Conservation (phyloP, 768 basidiomycete genomes). For the Lyophyllum atratum region DNA sequence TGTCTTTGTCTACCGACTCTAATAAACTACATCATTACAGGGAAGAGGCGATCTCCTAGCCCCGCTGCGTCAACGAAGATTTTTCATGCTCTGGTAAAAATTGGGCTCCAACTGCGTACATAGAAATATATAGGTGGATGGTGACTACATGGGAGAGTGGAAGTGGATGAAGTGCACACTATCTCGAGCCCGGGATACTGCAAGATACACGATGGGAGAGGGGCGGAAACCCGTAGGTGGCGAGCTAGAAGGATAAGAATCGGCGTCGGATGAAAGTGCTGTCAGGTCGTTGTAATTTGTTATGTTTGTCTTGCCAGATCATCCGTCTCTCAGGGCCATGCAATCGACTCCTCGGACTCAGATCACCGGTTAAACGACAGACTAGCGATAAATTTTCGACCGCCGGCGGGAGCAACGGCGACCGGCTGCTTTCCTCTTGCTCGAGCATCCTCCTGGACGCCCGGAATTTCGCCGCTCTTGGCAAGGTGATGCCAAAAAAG, state of each 20-base stretch:
- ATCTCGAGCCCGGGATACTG: not conserved
- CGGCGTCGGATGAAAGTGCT: not conserved
- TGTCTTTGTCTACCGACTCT: not conserved
- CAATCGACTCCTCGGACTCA: constrained; percentile 4
- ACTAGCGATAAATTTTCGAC: constrained; percentile 14
- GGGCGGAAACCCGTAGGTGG: not conserved
- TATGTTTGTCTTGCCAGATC: not conserved
- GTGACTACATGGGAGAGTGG: not conserved
- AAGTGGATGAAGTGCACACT: not conserved
- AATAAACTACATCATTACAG: not conserved
- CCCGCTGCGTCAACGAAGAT: not conserved
- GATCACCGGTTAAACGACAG: constrained; percentile 36
- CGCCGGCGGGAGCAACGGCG: constrained; percentile 13
- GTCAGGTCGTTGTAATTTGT: not conserved
- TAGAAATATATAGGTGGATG: constrained; percentile 4
- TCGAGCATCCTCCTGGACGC: constrained; percentile 61
- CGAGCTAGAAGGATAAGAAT: not conserved
- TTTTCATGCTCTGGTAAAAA: not conserved
- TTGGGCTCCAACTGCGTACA: not conserved
- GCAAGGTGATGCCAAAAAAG: constrained; percentile 79
- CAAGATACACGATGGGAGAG: not conserved
- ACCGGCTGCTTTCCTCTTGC: constrained; percentile 36
- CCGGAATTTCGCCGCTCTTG: constrained; percentile 72
- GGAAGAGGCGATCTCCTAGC: no score
- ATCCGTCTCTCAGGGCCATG: not conserved